A percentile compares a stretch with the other conserved stretches of the same genome.
Evolutionary conservation across 345 rosid species (phyloP).

Genomic region (Garcia nutans): DNA sequence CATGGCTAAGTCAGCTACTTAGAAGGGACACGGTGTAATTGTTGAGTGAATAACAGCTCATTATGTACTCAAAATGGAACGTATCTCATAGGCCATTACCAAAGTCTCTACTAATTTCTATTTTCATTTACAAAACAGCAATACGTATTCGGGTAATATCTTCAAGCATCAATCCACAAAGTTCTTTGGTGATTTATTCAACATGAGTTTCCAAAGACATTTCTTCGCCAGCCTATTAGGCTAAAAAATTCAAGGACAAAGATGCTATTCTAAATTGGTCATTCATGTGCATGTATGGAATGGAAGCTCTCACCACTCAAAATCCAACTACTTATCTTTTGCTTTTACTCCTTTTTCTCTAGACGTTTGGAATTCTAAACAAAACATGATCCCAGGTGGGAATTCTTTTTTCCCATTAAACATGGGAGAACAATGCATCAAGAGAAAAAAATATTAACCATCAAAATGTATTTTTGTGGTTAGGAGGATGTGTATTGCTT

Average conservation of each 20-base stretch:
- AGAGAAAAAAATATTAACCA: no score
- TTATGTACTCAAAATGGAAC: background rate
- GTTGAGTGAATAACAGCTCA: conserved; percentile 14
- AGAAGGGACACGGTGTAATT: background rate
- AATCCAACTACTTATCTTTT: background rate
- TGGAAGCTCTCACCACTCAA: conserved; percentile 13
- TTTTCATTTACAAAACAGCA: no score
- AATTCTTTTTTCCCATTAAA: no score
- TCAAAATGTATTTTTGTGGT: no score
- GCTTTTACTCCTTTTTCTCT: background rate
- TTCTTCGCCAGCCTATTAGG: no score
- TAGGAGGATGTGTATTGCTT: no score
- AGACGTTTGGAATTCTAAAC: background rate
- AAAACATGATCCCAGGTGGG: background rate
- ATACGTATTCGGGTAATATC: no score
- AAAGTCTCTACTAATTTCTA: no score
- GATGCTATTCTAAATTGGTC: background rate
- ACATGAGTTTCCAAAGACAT: no score
- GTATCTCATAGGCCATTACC: background rate
- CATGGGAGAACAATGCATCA: no score
- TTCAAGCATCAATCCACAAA: background rate
- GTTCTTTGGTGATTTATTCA: no score
- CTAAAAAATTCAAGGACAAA: background rate
- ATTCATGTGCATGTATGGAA: background rate
- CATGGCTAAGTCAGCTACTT: no score